A percentile compares a stretch with the other conserved stretches of the same genome.
phyloP scores from a whole-genome alignment of 768 basidiomycete species.

The Cystobasidium onofrii region DNA sequence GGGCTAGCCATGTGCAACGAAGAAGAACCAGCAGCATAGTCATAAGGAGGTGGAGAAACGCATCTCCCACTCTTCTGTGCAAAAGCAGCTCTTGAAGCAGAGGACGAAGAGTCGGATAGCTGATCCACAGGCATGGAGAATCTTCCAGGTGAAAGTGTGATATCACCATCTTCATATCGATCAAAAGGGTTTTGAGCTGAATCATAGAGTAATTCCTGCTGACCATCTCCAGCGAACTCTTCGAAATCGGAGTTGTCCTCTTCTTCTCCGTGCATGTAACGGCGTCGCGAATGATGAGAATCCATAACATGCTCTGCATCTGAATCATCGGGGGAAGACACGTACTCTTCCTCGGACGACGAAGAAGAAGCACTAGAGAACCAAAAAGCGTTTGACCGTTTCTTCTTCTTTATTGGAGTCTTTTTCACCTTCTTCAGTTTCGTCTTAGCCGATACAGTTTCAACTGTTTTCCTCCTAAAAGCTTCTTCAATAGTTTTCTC shows the following conservation, averaged over 20 bases:
- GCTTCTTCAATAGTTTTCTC: background rate
- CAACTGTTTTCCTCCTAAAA: background rate
- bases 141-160: background rate
- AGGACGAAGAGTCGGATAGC: background rate
- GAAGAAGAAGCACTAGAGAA: background rate
- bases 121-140: background rate
- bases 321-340: background rate
- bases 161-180: background rate
- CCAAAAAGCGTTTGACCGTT: background rate
- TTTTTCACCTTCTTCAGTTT: background rate
- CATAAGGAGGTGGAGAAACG: background rate
- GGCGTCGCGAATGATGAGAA: background rate
- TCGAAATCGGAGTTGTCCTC: slow-evolving; percentile 21
- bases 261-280: background rate
- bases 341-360: background rate
- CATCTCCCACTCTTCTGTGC: background rate
- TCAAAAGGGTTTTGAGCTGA: background rate
- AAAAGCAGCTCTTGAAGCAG: background rate
- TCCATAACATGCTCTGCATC: background rate
- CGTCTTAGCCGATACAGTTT: background rate
- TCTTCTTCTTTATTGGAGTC: slow-evolving; percentile 6
- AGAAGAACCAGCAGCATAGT: too few species aligned
- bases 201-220: background rate
- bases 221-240: background rate
- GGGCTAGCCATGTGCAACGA: background rate